A percentile compares a stretch with the other conserved stretches of the same genome.
These are phyloP conservation scores for Blastobotrys elegans DNA, from an alignment of 1,139 yeast species.

Conservation along the genomic window DNA sequence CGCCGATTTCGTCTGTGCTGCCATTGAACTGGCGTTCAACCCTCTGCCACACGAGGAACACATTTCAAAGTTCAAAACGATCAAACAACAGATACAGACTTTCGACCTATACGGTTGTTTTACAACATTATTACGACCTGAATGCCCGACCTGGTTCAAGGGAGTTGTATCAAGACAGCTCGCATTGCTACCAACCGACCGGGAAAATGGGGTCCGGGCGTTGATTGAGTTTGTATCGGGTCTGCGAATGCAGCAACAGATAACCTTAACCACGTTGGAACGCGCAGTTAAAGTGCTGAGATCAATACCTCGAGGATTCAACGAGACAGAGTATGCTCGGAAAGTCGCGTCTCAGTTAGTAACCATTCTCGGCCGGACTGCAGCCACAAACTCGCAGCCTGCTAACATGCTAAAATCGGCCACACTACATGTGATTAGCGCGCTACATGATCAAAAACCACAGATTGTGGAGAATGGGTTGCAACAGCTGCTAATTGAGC, in stretches of 20 bases:
- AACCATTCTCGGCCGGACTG: conserved; percentile 38
- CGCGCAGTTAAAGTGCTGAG: conserved; percentile 59
- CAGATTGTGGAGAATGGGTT: conserved; percentile 57
- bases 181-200: conserved; percentile 49
- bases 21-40: conserved; percentile 46
- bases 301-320: conserved; percentile 51
- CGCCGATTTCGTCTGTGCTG: conserved; percentile 58
- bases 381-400: conserved; percentile 20
- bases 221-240: conserved; percentile 76
- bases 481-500: conserved; percentile 27
- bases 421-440: conserved; percentile 50
- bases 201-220: conserved; percentile 65
- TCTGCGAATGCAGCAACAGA: conserved; percentile 63
- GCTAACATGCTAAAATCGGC: conserved; percentile 43
- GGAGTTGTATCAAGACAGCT: conserved; percentile 41
- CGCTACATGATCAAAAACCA: conserved; percentile 49
- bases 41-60: conserved; percentile 11
- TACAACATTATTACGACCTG: conserved; percentile 28
- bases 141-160: conserved; percentile 31
- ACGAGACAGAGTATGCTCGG: conserved; percentile 47
- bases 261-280: conserved; percentile 57
- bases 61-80: not conserved
- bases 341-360: conserved; percentile 57
- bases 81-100: conserved; percentile 30
- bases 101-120: conserved; percentile 28